Percentiles rank a stretch among this genome's conserved stretches.
These are phyloP conservation scores for Elymus sibiricus DNA, from an alignment of 176 grass and related monocot species.

Conservation along the genomic window DNA sequence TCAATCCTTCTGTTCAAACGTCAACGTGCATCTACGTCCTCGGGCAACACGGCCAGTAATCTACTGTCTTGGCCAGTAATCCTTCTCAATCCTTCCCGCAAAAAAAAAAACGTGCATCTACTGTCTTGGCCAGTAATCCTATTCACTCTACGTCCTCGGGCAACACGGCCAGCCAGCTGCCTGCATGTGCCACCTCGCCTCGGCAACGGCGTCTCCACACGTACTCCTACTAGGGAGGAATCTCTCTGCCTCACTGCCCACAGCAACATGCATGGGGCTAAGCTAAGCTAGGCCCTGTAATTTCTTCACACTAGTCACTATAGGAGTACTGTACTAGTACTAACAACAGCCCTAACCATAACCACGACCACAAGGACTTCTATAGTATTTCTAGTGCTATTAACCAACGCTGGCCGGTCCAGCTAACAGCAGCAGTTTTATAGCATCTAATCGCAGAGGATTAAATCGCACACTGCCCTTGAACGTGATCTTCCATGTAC, in stretches of 20 bases:
- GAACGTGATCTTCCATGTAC: background rate
- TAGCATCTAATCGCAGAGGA: background rate
- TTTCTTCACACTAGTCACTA: background rate
- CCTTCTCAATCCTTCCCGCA: too few species aligned
- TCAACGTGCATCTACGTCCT: slow-evolving; percentile 2
- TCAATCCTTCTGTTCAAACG: background rate
- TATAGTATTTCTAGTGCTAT: too few species aligned
- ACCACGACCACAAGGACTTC: background rate
- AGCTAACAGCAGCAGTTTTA: background rate
- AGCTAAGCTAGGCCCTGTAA: background rate
- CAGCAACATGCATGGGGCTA: slow-evolving; percentile 13
- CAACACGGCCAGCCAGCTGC: background rate
- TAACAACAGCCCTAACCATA: background rate
- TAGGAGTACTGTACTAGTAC: too few species aligned
- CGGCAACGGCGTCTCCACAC: background rate
- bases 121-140: background rate
- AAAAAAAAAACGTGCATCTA: background rate
- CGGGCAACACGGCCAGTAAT: background rate
- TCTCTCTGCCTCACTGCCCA: background rate
- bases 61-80: too few species aligned
- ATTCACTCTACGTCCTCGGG: slow-evolving; percentile 10
- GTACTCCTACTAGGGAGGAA: background rate
- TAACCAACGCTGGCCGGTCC: background rate
- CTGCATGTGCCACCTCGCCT: slow-evolving; percentile 20
- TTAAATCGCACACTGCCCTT: background rate